phyloP scores from a whole-genome alignment of 177 flowering plant genomes.

The Vitis hybrid region DNA sequence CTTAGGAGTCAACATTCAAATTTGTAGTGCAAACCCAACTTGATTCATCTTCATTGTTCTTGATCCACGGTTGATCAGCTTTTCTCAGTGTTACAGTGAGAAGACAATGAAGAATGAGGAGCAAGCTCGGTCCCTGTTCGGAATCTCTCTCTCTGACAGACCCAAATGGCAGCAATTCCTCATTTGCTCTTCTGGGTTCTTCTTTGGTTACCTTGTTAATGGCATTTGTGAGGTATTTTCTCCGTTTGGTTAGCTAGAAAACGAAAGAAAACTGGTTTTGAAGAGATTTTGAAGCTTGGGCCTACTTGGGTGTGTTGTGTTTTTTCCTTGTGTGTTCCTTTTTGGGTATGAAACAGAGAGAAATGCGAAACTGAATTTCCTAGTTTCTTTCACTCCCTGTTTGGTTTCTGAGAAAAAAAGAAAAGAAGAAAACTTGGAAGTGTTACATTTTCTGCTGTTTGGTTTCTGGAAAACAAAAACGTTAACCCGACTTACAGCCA shows the following conservation, averaged over 20 bases:
- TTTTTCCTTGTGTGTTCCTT: neutral
- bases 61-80: neutral
- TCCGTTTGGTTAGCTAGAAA: no score
- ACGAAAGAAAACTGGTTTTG: no score
- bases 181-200: no score
- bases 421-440: neutral
- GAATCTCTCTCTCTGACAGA: no score
- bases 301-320: neutral
- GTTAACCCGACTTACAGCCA: no score
- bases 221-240: constrained; percentile 74
- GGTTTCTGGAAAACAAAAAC: neutral
- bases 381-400: constrained; percentile 6
- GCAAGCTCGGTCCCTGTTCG: constrained; percentile 9
- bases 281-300: neutral
- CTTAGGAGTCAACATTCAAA: constrained; percentile 7
- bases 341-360: neutral
- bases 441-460: neutral
- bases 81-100: neutral
- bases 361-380: neutral
- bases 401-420: constrained; percentile 14
- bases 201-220: constrained; percentile 11
- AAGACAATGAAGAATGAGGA: constrained; percentile 68
- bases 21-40: neutral
- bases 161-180: no score
- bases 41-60: no score